Conservation (phyloP, 345 rosid genomes). For the Citrus sinensis region DVS_A1.0 CM039168.1:26603001-26603500, state of each 20-base stretch:
- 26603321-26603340: not conserved
- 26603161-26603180: not conserved
- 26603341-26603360: not conserved
- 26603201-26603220: not conserved
- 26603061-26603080: too few relatives aligned
- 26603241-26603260: accelerated
- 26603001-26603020: too few relatives aligned
- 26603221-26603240: not conserved
- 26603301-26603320: not conserved
- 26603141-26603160: not conserved
- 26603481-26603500: not conserved
- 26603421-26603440: too few relatives aligned
- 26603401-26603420: too few relatives aligned
- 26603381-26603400: not conserved
- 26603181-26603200: accelerated
- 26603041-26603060: too few relatives aligned
- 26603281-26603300: too few relatives aligned
- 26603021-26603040: not conserved
- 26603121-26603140: too few relatives aligned
- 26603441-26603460: not conserved
- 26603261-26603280: too few relatives aligned
- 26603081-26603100: too few relatives aligned
- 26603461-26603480: not conserved
- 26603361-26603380: not conserved
- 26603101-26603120: too few relatives aligned